Evolutionary conservation across 495 filamentous ascomycete species (phyloP).

Genomic region (Letharia lupina): DNA sequence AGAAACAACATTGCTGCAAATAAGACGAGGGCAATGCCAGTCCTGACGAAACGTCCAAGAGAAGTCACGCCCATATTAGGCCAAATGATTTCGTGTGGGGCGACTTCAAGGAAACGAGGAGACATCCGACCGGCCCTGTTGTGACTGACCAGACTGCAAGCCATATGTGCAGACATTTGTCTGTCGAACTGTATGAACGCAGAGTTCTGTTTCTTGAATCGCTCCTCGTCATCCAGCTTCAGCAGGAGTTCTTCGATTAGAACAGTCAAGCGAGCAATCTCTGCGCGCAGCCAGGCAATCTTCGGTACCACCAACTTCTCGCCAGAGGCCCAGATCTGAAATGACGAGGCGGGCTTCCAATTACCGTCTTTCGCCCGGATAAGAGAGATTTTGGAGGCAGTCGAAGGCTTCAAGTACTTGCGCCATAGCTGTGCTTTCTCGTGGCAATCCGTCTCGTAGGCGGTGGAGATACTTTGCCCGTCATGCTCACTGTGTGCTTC

Average conservation of each 20-base stretch:
- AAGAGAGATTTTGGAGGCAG: slow-evolving; percentile 17
- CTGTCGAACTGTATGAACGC: slow-evolving; percentile 99
- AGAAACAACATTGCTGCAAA: slow-evolving; percentile 74
- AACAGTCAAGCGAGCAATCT: slow-evolving; percentile 78
- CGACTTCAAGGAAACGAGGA: slow-evolving; percentile 84
- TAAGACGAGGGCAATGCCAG: slow-evolving; percentile 53
- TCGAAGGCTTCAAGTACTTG: slow-evolving; percentile 20
- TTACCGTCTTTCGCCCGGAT: slow-evolving; percentile 15
- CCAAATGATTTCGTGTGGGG: slow-evolving; percentile 90
- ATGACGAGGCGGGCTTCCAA: slow-evolving; percentile 23
- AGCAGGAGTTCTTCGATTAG: slow-evolving; percentile 88
- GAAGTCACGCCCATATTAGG: slow-evolving; percentile 94
- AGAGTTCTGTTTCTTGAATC: slow-evolving; percentile 67
- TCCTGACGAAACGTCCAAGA: slow-evolving; percentile 80
- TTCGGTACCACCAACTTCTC: slow-evolving; percentile 74
- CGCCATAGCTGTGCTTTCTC: slow-evolving; percentile 20
- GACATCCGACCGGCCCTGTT: slow-evolving; percentile 91
- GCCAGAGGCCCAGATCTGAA: slow-evolving; percentile 19
- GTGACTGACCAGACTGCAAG: slow-evolving; percentile 83
- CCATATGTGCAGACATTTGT: slow-evolving; percentile 96
- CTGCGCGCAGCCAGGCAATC: slow-evolving; percentile 81
- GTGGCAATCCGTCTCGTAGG: slow-evolving; percentile 21
- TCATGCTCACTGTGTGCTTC: slow-evolving; percentile 7
- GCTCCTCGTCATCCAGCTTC: slow-evolving; percentile 72
- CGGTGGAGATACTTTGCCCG: slow-evolving; percentile 14